Conservation (phyloP, 495 filamentous ascomycete genomes). For the Neurospora pannonica region DNA sequence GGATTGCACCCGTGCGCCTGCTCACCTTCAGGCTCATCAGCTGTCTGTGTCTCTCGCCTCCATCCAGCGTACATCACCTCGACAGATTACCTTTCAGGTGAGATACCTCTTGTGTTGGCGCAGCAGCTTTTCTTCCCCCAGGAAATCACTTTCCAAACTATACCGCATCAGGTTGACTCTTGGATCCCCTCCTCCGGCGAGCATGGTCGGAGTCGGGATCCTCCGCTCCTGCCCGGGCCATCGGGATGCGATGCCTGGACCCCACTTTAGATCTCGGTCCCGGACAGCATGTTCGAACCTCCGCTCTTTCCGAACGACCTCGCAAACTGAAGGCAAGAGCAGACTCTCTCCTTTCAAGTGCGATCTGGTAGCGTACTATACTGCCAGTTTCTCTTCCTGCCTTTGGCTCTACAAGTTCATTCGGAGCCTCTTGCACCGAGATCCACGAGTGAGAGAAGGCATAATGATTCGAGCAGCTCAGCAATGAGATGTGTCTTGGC, state of each 20-base stretch:
- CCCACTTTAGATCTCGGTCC: background rate
- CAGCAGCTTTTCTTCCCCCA: background rate
- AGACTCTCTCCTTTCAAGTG: background rate
- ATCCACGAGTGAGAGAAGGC: background rate
- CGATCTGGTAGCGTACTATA: background rate
- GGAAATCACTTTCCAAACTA: background rate
- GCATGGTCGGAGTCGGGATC: background rate
- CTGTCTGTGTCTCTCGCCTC: background rate
- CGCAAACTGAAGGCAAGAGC: background rate
- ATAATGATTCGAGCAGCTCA: background rate
- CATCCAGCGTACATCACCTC: background rate
- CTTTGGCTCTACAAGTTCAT: background rate
- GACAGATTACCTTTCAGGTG: background rate
- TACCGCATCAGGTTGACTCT: background rate
- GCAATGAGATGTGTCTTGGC: background rate
- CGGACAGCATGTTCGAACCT: background rate
- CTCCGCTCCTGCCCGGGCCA: background rate
- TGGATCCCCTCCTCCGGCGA: background rate
- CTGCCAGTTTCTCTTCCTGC: background rate
- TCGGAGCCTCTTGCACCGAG: background rate
- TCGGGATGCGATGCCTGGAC: background rate
- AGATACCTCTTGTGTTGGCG: background rate
- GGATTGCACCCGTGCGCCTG: background rate
- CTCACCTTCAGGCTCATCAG: background rate
- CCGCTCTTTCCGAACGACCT: too few species aligned